Evolutionary conservation across 257 asterid species (phyloP).

Genomic region (Cruciata laevipes): DNA sequence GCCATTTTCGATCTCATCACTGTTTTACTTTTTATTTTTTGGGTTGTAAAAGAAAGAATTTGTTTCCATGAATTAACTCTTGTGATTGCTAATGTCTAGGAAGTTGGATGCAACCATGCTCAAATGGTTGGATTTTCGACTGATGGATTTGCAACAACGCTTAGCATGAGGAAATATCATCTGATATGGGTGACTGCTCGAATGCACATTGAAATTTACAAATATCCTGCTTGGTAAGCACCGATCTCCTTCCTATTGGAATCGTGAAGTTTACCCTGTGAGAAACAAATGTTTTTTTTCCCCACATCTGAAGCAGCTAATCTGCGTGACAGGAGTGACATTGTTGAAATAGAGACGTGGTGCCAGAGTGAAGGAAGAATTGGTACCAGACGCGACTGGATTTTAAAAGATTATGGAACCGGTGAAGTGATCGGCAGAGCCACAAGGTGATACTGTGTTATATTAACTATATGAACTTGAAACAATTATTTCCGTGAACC

Average conservation of each 20-base stretch:
- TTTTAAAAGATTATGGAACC: slow-evolving; percentile 65
- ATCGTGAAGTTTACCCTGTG: background rate
- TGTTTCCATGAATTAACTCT: background rate
- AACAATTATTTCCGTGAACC: background rate
- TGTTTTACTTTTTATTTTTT: too few species aligned
- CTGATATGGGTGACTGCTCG: slow-evolving; percentile 99
- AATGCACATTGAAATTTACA: slow-evolving; percentile 93
- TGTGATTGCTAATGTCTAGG: slow-evolving; percentile 40
- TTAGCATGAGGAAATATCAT: slow-evolving; percentile 70
- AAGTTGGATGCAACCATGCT: slow-evolving; percentile 95
- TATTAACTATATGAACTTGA: background rate
- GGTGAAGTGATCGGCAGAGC: slow-evolving; percentile 95
- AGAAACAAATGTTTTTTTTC: background rate
- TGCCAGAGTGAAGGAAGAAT: slow-evolving; percentile 90
- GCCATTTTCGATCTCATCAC: background rate
- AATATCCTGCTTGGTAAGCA: slow-evolving; percentile 86
- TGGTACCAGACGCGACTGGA: slow-evolving; percentile 94
- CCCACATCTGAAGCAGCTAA: slow-evolving; percentile 7
- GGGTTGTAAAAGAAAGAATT: background rate
- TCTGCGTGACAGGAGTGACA: slow-evolving; percentile 67
- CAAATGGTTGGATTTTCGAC: slow-evolving; percentile 91
- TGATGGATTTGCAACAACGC: slow-evolving; percentile 91
- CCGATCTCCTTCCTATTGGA: background rate
- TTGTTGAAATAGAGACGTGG: slow-evolving; percentile 98
- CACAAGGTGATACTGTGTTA: slow-evolving; percentile 50